These are phyloP conservation scores for Collariella sp. DNA, from an alignment of 495 filamentous ascomycete species.

Conservation along the genomic window DNA sequence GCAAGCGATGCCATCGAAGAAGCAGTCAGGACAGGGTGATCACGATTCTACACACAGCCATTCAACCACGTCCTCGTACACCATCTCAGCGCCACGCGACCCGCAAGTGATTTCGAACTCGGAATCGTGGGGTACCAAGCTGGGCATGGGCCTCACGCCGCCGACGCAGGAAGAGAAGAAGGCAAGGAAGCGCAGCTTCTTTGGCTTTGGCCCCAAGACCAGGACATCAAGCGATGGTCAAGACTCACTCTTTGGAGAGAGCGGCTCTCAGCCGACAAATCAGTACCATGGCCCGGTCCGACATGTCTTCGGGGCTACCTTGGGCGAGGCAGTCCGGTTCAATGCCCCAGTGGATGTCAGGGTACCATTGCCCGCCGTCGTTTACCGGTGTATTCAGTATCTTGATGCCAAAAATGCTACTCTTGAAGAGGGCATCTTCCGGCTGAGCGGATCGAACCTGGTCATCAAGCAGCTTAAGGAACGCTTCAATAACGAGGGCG, in stretches of 20 bases:
- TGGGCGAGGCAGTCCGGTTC: slow-evolving; percentile 78
- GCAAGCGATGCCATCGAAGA: slow-evolving; percentile 27
- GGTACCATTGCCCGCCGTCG: slow-evolving; percentile 80
- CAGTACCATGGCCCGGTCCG: slow-evolving; percentile 52
- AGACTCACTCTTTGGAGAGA: slow-evolving; percentile 38
- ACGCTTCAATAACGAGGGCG: slow-evolving; percentile 87
- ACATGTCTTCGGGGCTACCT: slow-evolving; percentile 76
- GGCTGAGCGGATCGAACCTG: slow-evolving; percentile 86
- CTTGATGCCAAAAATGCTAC: slow-evolving; percentile 74
- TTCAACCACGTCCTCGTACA: slow-evolving; percentile 37
- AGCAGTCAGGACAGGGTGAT: slow-evolving; percentile 14
- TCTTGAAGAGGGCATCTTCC: slow-evolving; percentile 90
- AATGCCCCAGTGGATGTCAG: slow-evolving; percentile 62
- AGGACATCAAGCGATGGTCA: slow-evolving; percentile 42
- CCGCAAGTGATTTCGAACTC: slow-evolving; percentile 76
- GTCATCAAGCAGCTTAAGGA: slow-evolving; percentile 86
- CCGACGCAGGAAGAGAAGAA: slow-evolving; percentile 64
- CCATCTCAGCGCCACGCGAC: slow-evolving; percentile 84
- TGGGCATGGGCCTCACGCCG: slow-evolving; percentile 33
- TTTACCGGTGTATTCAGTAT: slow-evolving; percentile 94
- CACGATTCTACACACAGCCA: slow-evolving; percentile 27
- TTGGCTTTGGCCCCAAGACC: slow-evolving; percentile 65
- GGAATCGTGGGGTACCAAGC: slow-evolving; percentile 79
- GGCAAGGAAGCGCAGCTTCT: slow-evolving; percentile 85
- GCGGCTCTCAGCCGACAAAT: slow-evolving; percentile 20